Conservation (phyloP, 1,284 basidiomycete genomes). For the Cutaneotrichosporon arboriforme region DNA sequence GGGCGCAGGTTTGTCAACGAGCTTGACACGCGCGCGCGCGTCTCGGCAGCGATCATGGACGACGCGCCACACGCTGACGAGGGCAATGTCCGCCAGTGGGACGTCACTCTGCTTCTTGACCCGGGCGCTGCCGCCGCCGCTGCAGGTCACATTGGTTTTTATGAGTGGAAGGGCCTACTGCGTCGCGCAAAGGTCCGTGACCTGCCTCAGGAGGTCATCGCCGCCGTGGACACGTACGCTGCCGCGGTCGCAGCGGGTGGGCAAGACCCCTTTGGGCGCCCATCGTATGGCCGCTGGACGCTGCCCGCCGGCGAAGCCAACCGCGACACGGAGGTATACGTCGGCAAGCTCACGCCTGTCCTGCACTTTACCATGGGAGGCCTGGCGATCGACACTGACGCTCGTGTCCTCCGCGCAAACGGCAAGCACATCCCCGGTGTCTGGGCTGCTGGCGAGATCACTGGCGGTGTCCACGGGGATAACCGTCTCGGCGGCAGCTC, state of each 20-base stretch:
- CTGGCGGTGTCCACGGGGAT: conserved; percentile 16
- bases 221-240: conserved; percentile 7
- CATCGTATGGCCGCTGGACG: conserved; percentile 5
- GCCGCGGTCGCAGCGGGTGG: neutral
- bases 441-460: conserved; percentile 13
- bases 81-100: conserved; percentile 6
- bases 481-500: conserved; percentile 14
- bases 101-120: conserved; percentile 11
- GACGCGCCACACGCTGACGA: neutral
- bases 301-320: conserved; percentile 2
- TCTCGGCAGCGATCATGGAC: conserved; percentile 2
- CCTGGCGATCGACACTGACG: conserved; percentile 3
- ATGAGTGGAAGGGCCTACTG: conserved; percentile 17
- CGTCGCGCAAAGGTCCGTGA: neutral
- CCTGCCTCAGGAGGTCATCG: neutral
- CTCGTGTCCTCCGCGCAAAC: conserved; percentile 1
- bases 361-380: conserved; percentile 18
- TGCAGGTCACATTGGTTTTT: conserved; percentile 10
- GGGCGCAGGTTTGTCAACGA: conserved; percentile 66
- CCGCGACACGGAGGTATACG: conserved; percentile 6
- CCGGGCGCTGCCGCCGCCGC: conserved; percentile 9
- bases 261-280: conserved; percentile 5
- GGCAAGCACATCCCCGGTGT: conserved; percentile 1
- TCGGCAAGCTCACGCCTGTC: conserved; percentile 12
- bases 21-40: conserved; percentile 9